Evolutionary conservation across 306 rosid species (phyloP), one percentile per base, ranked within the genome.

Genomic region (Dalbergia cultrata): DNA sequence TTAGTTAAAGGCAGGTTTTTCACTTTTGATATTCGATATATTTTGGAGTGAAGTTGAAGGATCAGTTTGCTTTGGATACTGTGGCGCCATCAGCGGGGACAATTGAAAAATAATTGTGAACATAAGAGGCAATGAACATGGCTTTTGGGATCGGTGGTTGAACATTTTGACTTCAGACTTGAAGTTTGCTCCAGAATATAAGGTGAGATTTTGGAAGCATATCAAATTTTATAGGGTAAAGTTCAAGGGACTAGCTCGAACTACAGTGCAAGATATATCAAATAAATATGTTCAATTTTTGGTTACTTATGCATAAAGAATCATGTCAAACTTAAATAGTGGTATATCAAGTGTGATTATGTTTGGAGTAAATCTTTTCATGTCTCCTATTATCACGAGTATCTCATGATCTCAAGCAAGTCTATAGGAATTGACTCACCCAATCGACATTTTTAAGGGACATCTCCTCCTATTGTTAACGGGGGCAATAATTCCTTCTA

Each of bases 61-160:
- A 62, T 41, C 73, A 34, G 3, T 67, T 22, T 72, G 7, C 17
- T 67, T 66, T 59, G 77, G 67, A 58, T 22, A 21, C 5, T 3
- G 13, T 70, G 82, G 87, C 89, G 87, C 72, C 64, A 86, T 86
- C 53, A 67, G 71, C 79, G 90, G 83, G 63, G 53, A 60, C 33
- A 44, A 17, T 59, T 80, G 74, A 61, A 80, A 79, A 75, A 75
- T 33, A 79, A 41, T 75, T 49, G 59, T 6, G 35, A 17, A 39
- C 80, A 67, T 21, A 21, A 35, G 66, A 77, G 69, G 65, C 44
- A 39, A 75, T 13, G 54, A 82, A 75, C 21, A 56, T 70, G 75
- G 66, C 67, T 72, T 70, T 72, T 80, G 56, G 50, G 50, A 76
- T 41, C 18, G 34, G 49, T 58, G 41, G 78, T 14, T 57, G 19